Conservation (phyloP, 2,329 filamentous ascomycete species). For the Pseudogymnoascus sp. region DNA sequence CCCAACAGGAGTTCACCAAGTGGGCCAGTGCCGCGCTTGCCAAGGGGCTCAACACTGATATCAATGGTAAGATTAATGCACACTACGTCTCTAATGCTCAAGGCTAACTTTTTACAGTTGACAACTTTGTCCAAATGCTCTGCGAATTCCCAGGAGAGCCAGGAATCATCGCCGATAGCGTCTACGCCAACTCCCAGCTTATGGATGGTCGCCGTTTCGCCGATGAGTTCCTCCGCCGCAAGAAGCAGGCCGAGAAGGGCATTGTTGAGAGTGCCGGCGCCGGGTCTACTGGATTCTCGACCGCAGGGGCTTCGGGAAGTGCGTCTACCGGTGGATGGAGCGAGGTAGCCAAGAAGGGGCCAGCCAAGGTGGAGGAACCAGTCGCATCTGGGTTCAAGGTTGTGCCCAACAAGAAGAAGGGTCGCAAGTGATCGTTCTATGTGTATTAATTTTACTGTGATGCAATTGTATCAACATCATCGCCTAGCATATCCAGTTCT, state of each 20-base stretch:
- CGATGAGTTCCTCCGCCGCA: conserved; percentile 87
- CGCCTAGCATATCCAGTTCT: conserved; percentile 1
- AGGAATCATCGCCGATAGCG: conserved; percentile 78
- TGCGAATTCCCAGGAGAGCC: conserved; percentile 67
- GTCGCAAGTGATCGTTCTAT: conserved; percentile 49
- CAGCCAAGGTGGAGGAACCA: conserved; percentile 33
- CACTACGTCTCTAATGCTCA: background rate
- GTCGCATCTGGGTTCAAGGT: conserved; percentile 71
- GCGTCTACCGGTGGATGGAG: conserved; percentile 69
- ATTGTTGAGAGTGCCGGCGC: conserved; percentile 61
- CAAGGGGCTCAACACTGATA: conserved; percentile 60
- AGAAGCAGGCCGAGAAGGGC: conserved; percentile 87
- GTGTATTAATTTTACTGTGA: conserved; percentile 2
- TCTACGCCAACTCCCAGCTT: conserved; percentile 78
- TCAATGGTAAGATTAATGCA: conserved; percentile 48
- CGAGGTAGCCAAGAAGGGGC: conserved; percentile 92
- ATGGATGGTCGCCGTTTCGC: conserved; percentile 91
- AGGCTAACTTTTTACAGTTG: conserved; percentile 27
- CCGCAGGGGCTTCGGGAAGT: conserved; percentile 35
- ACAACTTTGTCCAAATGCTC: conserved; percentile 71
- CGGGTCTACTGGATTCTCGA: conserved; percentile 34
- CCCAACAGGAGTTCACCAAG: conserved; percentile 87
- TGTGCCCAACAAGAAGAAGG: conserved; percentile 87
- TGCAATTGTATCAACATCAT: conserved; percentile 4
- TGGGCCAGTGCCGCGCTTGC: conserved; percentile 77